Base-by-base conservation (phyloP, 768 basidiomycete species). In the Agrocybe praecox region DNA sequence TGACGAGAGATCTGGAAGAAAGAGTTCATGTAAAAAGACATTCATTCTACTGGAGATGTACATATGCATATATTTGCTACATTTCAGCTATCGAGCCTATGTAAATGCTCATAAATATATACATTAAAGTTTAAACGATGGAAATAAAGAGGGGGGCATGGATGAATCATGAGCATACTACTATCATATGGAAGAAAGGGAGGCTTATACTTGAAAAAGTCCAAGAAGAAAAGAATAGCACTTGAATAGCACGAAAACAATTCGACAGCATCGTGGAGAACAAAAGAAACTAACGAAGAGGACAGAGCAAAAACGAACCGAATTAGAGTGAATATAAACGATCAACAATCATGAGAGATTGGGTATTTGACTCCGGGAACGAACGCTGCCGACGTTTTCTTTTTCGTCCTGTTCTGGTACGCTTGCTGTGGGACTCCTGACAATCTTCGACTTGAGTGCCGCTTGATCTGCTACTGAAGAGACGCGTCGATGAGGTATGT, bases 331-430 rank as follows among this genome's bases (percentile, higher is more conserved):
- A 24, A 45, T 42, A 52, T 23, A 33, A 47, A 17, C 21, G 29
- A 53, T 32, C n/a, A 19, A 32, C 33, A 18, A 55, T 65, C 49
- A 63, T 24, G 69, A 69, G 52, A 71, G 69, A n/a, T 63, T 62
- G 23, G 75, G 71, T 57, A 76, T 62, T 65, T 69, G 18, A 51
- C 63, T 74, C 54, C 71, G 70, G 59, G 70, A 67, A 56, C 65
- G 68, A 8, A 67, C 57, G 42, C 36, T 23, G 58, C 75, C 74
- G 53, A 81, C 66, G 60, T 88, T 88, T 72, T 87, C 85, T 71
- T 87, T 88, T 65, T 87, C 85, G 52, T 81, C 79, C 32, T 71
- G 63, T 67, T 81, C 80, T 11, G 72, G 67, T 23, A 74, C 62
- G 44, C 58, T 80, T 15, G 76, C 69, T 44, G 70, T 65, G 10